These are phyloP conservation scores for Thalassiosira profunda DNA, from an alignment of 108 stramenopile species.

Conservation along the genomic window DNA sequence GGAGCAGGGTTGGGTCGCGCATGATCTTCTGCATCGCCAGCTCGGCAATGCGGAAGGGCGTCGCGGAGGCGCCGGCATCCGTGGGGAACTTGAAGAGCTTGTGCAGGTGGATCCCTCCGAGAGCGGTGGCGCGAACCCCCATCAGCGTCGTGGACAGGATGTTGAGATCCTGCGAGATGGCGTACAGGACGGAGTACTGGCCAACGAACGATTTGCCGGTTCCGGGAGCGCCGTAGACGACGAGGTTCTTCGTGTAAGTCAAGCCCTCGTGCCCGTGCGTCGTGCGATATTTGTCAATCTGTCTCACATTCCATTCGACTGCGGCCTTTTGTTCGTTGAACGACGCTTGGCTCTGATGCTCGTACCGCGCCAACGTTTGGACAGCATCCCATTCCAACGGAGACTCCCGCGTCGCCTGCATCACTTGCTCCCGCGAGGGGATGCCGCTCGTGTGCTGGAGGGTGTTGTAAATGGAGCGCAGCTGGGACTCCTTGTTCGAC, in stretches of 20 bases:
- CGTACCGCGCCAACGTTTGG: neutral
- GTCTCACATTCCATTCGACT: neutral
- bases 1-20: neutral
- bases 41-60: neutral
- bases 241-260: conserved; percentile 3
- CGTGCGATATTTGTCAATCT: neutral
- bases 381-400: neutral
- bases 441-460: neutral
- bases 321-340: neutral
- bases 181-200: conserved; percentile 3
- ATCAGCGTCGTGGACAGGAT: conserved; percentile 20
- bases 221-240: conserved; percentile 12
- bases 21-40: neutral
- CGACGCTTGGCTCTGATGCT: neutral
- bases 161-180: conserved; percentile 9
- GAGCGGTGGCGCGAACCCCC: conserved; percentile 12
- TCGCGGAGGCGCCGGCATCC: neutral
- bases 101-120: conserved; percentile 21
- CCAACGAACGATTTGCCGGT: conserved; percentile 12
- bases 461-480: neutral
- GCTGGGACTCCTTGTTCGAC: neutral
- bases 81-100: conserved; percentile 5
- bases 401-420: neutral
- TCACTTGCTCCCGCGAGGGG: neutral
- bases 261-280: neutral